These are phyloP conservation scores for Bertia moriformis DNA, from an alignment of 2,329 filamentous ascomycete species.

Conservation along the genomic window DNA sequence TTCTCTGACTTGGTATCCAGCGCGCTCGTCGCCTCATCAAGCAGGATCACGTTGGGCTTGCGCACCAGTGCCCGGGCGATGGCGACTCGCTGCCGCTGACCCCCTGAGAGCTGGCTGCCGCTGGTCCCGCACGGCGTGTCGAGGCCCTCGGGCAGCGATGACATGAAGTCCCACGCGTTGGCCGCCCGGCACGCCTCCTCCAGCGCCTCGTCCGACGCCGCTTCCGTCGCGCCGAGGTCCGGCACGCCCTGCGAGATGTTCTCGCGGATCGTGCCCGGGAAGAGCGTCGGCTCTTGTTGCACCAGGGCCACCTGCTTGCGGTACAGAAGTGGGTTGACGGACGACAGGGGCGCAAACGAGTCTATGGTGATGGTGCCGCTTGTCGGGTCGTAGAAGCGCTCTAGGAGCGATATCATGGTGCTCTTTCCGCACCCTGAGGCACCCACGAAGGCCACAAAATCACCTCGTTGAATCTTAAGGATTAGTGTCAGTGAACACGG, in stretches of 20 bases:
- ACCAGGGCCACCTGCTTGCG: conserved; percentile 37
- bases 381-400: conserved; percentile 27
- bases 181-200: conserved; percentile 34
- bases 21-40: conserved; percentile 57
- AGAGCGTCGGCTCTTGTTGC: conserved; percentile 39
- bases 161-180: conserved; percentile 40
- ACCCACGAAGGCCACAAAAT: conserved; percentile 39
- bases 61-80: conserved; percentile 61
- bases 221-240: conserved; percentile 15
- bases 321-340: conserved; percentile 31
- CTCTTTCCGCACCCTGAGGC: conserved; percentile 45
- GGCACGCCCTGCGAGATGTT: conserved; percentile 35
- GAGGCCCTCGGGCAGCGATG: conserved; percentile 42
- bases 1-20: conserved; percentile 54
- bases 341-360: conserved; percentile 19
- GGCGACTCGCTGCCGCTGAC: conserved; percentile 58
- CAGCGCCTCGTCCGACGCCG: conserved; percentile 16
- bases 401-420: conserved; percentile 38
- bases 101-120: conserved; percentile 57
- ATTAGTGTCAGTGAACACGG: neutral
- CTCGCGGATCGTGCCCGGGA: conserved; percentile 35
- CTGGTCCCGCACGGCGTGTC: conserved; percentile 49
- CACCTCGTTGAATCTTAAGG: conserved; percentile 23
- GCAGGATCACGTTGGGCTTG: conserved; percentile 48
- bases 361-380: conserved; percentile 31